A percentile compares a stretch with the other conserved stretches of the same genome.
phyloP scores from a whole-genome alignment of 2,329 filamentous ascomycete species.

The Talaromyces rugulosus region DNA sequence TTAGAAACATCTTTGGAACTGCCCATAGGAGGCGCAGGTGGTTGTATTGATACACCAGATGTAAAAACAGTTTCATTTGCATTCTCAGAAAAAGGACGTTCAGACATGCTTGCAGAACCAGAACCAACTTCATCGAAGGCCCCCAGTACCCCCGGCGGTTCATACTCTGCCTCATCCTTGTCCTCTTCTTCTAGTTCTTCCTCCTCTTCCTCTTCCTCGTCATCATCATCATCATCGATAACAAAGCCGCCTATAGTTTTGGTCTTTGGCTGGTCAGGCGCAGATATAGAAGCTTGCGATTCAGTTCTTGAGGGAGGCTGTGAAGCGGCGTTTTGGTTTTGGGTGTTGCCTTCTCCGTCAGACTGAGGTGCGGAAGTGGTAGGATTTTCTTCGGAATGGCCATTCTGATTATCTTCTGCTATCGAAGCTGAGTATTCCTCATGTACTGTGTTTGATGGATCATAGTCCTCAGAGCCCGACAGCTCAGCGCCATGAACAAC shows the following conservation, averaged over 20 bases:
- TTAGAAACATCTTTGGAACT: slow-evolving; percentile 46
- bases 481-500: slow-evolving; percentile 49
- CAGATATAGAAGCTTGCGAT: slow-evolving; percentile 30
- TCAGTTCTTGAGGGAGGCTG: slow-evolving; percentile 31
- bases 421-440: slow-evolving; percentile 34
- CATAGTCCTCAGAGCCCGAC: slow-evolving; percentile 54
- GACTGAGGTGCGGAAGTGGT: slow-evolving; percentile 16
- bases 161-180: slow-evolving; percentile 45
- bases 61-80: slow-evolving; percentile 52
- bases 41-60: slow-evolving; percentile 60
- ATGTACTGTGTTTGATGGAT: slow-evolving; percentile 47
- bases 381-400: slow-evolving; percentile 17
- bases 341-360: neutral
- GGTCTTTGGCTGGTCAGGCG: slow-evolving; percentile 37
- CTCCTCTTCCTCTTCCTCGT: slow-evolving; percentile 39
- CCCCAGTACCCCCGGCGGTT: slow-evolving; percentile 49
- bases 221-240: slow-evolving; percentile 50
- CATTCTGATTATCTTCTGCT: slow-evolving; percentile 27
- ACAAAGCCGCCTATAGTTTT: slow-evolving; percentile 59
- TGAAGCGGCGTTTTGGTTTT: slow-evolving; percentile 25
- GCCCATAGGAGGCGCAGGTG: slow-evolving; percentile 49
- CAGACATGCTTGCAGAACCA: slow-evolving; percentile 47
- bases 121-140: slow-evolving; percentile 47
- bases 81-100: slow-evolving; percentile 52
- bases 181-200: slow-evolving; percentile 48